phyloP scores from a whole-genome alignment of 805 yeast genomes.

The Saccharomycopsis javanensis region DNA sequence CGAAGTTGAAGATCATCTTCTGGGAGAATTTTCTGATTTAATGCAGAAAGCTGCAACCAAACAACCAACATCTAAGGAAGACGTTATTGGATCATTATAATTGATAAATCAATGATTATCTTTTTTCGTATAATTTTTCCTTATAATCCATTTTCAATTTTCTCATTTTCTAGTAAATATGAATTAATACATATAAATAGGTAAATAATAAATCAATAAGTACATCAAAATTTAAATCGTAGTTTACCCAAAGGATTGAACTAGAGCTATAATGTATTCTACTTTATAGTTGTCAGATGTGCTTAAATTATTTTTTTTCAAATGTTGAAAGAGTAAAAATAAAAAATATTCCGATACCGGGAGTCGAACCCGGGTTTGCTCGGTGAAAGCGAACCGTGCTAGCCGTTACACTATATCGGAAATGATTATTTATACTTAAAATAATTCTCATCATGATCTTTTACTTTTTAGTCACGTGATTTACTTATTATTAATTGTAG shows the following conservation, averaged over 20 bases:
- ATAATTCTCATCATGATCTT: too few relatives aligned
- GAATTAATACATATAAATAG: neutral
- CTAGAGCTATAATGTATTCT: too few relatives aligned
- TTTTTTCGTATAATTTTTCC: neutral
- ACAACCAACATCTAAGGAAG: neutral
- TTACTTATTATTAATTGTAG: too few relatives aligned
- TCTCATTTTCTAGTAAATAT: slow-evolving; percentile 1
- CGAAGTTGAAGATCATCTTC: slow-evolving; percentile 54
- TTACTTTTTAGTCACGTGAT: too few relatives aligned
- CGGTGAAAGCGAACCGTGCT: slow-evolving; percentile 81
- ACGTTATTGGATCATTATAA: slow-evolving; percentile 4
- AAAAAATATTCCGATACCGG: slow-evolving; percentile 59
- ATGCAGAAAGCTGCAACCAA: slow-evolving; percentile 5
- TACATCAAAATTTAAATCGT: neutral
- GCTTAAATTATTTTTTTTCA: too few relatives aligned
- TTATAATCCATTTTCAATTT: neutral
- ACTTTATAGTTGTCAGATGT: too few relatives aligned
- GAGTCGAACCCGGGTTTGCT: slow-evolving; percentile 82
- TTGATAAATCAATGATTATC: neutral
- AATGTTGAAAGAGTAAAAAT: too few relatives aligned
- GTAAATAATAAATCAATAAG: neutral
- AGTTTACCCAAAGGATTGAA: too few relatives aligned
- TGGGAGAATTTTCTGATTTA: slow-evolving; percentile 41
- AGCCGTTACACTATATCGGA: slow-evolving; percentile 79
- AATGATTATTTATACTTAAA: neutral